Evolutionary conservation across 495 filamentous ascomycete genomes (phyloP).

Genomic region (Ascodesmis nigricans): DNA sequence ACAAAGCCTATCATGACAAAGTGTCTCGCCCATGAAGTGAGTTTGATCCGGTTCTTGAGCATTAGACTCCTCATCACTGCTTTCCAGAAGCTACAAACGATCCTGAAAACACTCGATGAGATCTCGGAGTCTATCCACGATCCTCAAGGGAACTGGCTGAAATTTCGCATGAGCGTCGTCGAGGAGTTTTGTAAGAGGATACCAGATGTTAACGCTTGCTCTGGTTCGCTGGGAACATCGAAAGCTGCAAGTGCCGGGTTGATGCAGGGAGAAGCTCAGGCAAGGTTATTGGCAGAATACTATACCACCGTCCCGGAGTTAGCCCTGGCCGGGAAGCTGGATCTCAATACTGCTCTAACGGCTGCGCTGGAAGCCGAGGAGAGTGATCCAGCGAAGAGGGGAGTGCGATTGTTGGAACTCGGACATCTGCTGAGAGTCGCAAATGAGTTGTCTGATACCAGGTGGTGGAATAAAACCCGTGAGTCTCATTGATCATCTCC

Average conservation of each 20-base stretch:
- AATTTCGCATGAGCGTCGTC: constrained; percentile 28
- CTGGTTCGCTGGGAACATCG: constrained; percentile 5
- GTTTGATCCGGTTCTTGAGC: constrained; percentile 61
- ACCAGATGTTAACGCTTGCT: constrained; percentile 32
- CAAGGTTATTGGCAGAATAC: constrained; percentile 51
- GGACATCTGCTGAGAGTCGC: constrained; percentile 17
- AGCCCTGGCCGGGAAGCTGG: constrained; percentile 63
- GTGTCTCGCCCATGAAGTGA: constrained; percentile 52
- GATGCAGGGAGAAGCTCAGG: constrained; percentile 55
- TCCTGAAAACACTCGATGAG: constrained; percentile 32
- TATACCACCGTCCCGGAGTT: constrained; percentile 62
- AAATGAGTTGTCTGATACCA: constrained; percentile 15
- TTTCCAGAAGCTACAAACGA: constrained; percentile 49
- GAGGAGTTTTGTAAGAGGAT: constrained; percentile 58
- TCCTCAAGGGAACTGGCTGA: constrained; percentile 13
- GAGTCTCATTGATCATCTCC: neutral
- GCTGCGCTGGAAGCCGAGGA: constrained; percentile 8
- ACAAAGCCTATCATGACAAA: constrained; percentile 50
- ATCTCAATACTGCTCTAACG: constrained; percentile 29
- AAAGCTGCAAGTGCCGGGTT: constrained; percentile 15
- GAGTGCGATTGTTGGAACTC: constrained; percentile 16
- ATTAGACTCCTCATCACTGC: constrained; percentile 53
- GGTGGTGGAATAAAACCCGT: constrained; percentile 22
- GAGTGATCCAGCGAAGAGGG: constrained; percentile 5
- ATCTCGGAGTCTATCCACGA: constrained; percentile 23